phyloP scores from a whole-genome alignment of 2,329 filamentous ascomycete genomes.

The Ophiostoma sp. region DNA sequence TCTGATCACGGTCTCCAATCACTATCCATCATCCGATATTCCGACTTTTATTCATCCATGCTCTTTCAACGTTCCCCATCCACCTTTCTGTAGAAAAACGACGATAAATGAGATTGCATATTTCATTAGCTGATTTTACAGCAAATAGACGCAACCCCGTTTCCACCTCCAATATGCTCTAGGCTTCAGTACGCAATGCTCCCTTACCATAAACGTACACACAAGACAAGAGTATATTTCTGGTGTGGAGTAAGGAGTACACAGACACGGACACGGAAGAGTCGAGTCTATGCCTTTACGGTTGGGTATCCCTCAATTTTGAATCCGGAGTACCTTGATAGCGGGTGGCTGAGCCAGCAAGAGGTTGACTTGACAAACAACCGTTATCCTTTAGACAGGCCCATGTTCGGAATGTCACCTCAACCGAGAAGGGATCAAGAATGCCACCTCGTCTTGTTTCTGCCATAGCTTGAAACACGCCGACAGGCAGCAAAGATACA shows the following conservation, averaged over 20 bases:
- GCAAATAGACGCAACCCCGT: background rate
- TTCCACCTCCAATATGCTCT: background rate
- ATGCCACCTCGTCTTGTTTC: slow-evolving; percentile 10
- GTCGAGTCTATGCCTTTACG: no score
- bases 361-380: background rate
- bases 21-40: background rate
- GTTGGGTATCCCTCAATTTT: background rate
- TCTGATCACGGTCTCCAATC: background rate
- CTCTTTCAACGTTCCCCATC: background rate
- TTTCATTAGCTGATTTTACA: background rate
- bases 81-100: background rate
- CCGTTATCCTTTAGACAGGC: background rate
- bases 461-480: background rate
- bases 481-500: background rate
- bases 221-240: background rate
- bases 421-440: background rate
- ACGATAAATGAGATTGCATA: background rate
- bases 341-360: slow-evolving; percentile 9
- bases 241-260: background rate
- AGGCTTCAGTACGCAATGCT: background rate
- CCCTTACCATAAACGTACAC: background rate
- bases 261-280: slow-evolving; percentile 7
- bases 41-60: background rate
- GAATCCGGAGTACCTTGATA: background rate
- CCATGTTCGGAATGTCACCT: background rate